Evolutionary conservation across 2,329 filamentous ascomycete species (phyloP).

Genomic region (Leptodontidium sp.): DNA sequence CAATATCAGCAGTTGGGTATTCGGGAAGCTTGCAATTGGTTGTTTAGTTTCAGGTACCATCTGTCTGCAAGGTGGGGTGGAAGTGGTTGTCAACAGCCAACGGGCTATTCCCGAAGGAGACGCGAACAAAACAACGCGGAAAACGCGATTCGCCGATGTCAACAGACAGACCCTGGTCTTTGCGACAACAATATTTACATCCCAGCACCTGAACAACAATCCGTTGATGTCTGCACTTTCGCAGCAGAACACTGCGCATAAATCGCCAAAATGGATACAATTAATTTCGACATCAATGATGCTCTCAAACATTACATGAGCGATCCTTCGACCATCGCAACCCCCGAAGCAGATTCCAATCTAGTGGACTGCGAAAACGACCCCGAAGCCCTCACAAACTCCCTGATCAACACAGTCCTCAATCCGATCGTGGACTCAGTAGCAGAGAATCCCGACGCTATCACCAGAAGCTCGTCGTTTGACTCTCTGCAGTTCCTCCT

Average conservation of each 20-base stretch:
- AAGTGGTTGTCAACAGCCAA: conserved; percentile 31
- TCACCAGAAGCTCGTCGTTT: conserved; percentile 80
- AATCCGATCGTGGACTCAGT: conserved; percentile 94
- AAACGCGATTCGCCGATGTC: conserved; percentile 24
- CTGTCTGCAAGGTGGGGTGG: conserved; percentile 16
- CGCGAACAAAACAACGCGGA: conserved; percentile 35
- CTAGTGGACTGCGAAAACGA: conserved; percentile 94
- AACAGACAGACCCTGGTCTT: conserved; percentile 31
- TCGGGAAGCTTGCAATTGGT: conserved; percentile 34
- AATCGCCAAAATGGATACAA: conserved; percentile 68
- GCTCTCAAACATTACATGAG: conserved; percentile 97
- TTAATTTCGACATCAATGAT: conserved; percentile 95
- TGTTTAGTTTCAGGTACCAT: conserved; percentile 35
- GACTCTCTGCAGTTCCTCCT: conserved; percentile 95
- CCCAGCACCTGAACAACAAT: conserved; percentile 41
- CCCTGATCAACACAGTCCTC: conserved; percentile 82
- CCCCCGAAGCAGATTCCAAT: conserved; percentile 82
- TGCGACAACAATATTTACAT: conserved; percentile 38
- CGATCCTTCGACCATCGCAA: conserved; percentile 83
- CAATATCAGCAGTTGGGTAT: conserved; percentile 20
- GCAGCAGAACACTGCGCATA: conserved; percentile 31
- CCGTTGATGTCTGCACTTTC: conserved; percentile 35
- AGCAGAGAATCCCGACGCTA: conserved; percentile 88
- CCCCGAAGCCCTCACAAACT: conserved; percentile 77
- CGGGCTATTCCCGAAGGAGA: conserved; percentile 30